These are phyloP conservation scores for Orbilia javanica DNA, from an alignment of 2,329 filamentous ascomycete species.

Conservation along the genomic window DNA sequence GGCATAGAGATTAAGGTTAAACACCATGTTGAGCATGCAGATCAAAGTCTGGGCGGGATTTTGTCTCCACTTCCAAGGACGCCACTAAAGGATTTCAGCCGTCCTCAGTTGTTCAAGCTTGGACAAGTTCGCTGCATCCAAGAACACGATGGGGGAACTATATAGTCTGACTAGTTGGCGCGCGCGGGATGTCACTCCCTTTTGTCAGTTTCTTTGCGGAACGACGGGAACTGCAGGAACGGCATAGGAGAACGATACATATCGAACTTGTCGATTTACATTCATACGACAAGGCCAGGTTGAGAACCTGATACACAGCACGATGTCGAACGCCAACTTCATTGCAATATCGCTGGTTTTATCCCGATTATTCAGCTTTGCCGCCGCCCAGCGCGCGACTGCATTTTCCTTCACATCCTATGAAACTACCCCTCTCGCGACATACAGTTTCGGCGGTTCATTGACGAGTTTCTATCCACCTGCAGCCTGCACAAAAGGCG, in stretches of 20 bases:
- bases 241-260: background rate
- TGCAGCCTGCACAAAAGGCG: background rate
- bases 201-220: background rate
- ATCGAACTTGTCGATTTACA: background rate
- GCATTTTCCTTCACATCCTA: background rate
- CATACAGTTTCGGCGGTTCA: background rate
- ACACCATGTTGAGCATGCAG: background rate
- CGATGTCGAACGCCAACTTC: background rate
- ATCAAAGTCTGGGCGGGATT: slow-evolving; percentile 19
- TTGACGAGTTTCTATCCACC: slow-evolving; percentile 23
- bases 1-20: background rate
- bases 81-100: slow-evolving; percentile 11
- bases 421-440: slow-evolving; percentile 7
- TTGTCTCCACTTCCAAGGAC: slow-evolving; percentile 18
- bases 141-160: background rate
- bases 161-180: background rate
- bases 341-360: background rate
- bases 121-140: background rate
- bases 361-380: background rate
- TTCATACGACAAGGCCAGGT: background rate
- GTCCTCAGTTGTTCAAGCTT: background rate
- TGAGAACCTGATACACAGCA: background rate
- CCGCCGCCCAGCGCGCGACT: slow-evolving; percentile 21
- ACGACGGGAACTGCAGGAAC: background rate
- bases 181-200: background rate